Base-by-base conservation (phyloP, 2,329 filamentous ascomycete species). In the Orbilia quercus region DNA sequence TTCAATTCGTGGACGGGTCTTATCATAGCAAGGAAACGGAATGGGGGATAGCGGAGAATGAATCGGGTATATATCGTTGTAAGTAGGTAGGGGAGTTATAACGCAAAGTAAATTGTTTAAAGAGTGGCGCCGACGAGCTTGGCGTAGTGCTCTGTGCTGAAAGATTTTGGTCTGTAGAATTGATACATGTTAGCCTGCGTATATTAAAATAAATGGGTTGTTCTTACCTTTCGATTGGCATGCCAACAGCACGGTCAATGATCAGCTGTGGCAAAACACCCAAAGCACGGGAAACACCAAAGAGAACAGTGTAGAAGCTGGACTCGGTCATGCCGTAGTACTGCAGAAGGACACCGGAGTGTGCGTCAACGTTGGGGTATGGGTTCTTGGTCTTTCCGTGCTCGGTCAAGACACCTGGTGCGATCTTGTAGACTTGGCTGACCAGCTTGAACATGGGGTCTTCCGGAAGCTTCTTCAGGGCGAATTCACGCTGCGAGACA, bases 381-480 rank as follows among this genome's bases (percentile, higher is more conserved):
- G 94, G 94, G 91, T 98, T 97, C 91, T 98, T 98, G 87, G 94
- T 98, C 91, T 99, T 99, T 85, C 95, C 95, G 86, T 99, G 95
- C 89, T 99, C 92, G 78, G 95, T 99, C 82, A 99, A 87, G 80
- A 99, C 95, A 80, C 90, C 91, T 77, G 95, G 95, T 77, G 95
- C 95, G 80, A 99, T 98, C 91, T 99, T 99, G 91, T 98, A 99
- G 79, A 99, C 95, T 86, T 99, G 95, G 88, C 91, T 96, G 85
- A 99, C 95, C 79, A 99, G 91, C 89, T 99, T 92, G 91, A 97
- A 99, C 93, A 99, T 96, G 80, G 94, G 93, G 87, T 98, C 95
- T 80, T 96, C 87, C 81, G 94, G 91, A 82, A 97, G 89, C 82
- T 97, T 91, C 85, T 91, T 87, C 79, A 93, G 91, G 76, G 94